Conservation (phyloP, 805 yeast species). For the Myxozyma lipomycoides region DNA sequence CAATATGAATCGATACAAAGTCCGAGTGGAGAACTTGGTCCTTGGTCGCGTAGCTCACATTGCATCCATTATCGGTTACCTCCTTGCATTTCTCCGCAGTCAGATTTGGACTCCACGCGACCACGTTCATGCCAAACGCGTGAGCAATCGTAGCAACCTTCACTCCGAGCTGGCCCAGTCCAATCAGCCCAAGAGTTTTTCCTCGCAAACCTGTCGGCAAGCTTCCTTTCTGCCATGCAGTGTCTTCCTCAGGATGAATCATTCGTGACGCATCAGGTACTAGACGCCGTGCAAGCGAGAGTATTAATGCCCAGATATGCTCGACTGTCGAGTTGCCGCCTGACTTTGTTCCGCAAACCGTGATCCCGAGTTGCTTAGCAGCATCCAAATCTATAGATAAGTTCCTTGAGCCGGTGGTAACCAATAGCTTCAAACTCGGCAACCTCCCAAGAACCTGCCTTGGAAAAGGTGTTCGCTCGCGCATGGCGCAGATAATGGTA, state of each 20-base stretch:
- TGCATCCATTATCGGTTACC: not conserved
- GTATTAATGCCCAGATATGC: slow-evolving; percentile 28
- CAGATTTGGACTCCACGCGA: slow-evolving; percentile 29
- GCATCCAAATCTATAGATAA: slow-evolving; percentile 25
- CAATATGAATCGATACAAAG: slow-evolving; percentile 25
- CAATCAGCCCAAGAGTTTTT: slow-evolving; percentile 27
- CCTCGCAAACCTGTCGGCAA: slow-evolving; percentile 23
- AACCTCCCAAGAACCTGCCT: slow-evolving; percentile 11
- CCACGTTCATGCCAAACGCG: slow-evolving; percentile 28
- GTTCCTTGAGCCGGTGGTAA: slow-evolving; percentile 28
- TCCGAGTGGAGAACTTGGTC: slow-evolving; percentile 28
- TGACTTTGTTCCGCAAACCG: slow-evolving; percentile 19
- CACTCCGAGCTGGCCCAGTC: slow-evolving; percentile 27
- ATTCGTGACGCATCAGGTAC: slow-evolving; percentile 19
- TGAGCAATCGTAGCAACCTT: slow-evolving; percentile 22
- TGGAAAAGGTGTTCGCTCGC: slow-evolving; percentile 29
- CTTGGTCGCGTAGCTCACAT: slow-evolving; percentile 15
- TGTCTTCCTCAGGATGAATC: slow-evolving; percentile 7
- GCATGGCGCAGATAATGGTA: slow-evolving; percentile 24
- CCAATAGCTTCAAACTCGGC: slow-evolving; percentile 28
- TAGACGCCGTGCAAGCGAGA: slow-evolving; percentile 22
- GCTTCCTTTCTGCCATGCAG: slow-evolving; percentile 29
- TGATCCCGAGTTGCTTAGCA: slow-evolving; percentile 24
- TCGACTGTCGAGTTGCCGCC: slow-evolving; percentile 27
- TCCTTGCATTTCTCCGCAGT: slow-evolving; percentile 17